Conservation (phyloP, 2,329 filamentous ascomycete species). For the Chaetomiaceae sp. region DNA sequence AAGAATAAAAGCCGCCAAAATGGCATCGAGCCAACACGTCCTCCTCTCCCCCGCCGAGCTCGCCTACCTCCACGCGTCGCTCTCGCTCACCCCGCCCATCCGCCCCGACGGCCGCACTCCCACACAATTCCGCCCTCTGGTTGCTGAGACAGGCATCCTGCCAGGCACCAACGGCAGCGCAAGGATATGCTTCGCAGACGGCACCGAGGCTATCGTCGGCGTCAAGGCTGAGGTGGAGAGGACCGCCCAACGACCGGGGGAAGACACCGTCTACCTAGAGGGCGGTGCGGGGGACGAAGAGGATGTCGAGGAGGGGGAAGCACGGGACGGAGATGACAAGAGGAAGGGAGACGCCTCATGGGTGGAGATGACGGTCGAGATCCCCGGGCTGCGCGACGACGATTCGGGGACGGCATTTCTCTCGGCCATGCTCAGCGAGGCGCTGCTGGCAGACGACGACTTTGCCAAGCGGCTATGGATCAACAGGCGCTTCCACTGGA, state of each 20-base stretch:
- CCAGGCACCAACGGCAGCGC: slow-evolving; percentile 89
- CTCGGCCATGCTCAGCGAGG: slow-evolving; percentile 82
- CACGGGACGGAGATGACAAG: slow-evolving; percentile 37
- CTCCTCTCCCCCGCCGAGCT: slow-evolving; percentile 93
- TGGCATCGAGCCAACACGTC: slow-evolving; percentile 62
- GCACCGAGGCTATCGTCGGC: slow-evolving; percentile 91
- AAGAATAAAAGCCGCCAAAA: slow-evolving; percentile 28
- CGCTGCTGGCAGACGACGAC: slow-evolving; percentile 67
- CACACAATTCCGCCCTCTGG: slow-evolving; percentile 83
- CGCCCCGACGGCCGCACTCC: slow-evolving; percentile 80
- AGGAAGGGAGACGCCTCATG: slow-evolving; percentile 57
- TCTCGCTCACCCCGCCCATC: slow-evolving; percentile 75
- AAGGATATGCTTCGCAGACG: slow-evolving; percentile 88
- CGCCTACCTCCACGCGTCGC: slow-evolving; percentile 86
- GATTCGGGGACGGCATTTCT: slow-evolving; percentile 85
- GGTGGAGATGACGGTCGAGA: slow-evolving; percentile 88
- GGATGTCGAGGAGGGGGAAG: slow-evolving; percentile 25
- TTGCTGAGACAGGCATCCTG: slow-evolving; percentile 85
- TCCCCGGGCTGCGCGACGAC: slow-evolving; percentile 86
- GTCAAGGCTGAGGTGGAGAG: slow-evolving; percentile 92
- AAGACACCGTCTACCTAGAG: slow-evolving; percentile 22
- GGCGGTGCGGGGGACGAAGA: slow-evolving; percentile 26
- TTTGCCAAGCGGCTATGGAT: slow-evolving; percentile 73
- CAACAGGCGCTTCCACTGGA: slow-evolving; percentile 92
- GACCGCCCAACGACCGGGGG: slow-evolving; percentile 40